Conservation (phyloP, 2,329 filamentous ascomycete species). For the Verticillium klebahnii region DNA sequence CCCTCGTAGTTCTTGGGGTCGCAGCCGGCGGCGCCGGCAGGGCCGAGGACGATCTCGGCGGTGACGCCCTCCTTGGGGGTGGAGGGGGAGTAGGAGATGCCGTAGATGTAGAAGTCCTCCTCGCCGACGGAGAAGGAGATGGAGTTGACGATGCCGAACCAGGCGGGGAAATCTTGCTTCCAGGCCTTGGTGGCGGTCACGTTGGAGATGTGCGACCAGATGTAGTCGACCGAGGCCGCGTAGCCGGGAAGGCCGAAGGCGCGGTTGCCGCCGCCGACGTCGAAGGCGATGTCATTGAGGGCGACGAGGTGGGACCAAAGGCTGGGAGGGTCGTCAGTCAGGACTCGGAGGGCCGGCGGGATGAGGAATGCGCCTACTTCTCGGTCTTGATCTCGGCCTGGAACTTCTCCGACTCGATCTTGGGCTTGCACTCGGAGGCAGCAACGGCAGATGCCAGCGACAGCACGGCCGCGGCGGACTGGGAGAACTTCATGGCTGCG, state of each 20-base stretch:
- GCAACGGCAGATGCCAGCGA: constrained; percentile 6
- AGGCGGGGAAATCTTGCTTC: constrained; percentile 43
- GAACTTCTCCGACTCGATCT: constrained; percentile 11
- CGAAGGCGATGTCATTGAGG: constrained; percentile 41
- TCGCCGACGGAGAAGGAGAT: constrained; percentile 15
- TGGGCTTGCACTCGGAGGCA: constrained; percentile 10
- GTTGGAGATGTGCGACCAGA: constrained; percentile 39
- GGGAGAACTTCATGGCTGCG: constrained; percentile 12
- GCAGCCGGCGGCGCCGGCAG: constrained; percentile 20
- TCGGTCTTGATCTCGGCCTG: constrained; percentile 12
- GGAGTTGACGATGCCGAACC: constrained; percentile 10
- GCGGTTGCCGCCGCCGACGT: constrained; percentile 43
- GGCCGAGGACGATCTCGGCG: constrained; percentile 20
- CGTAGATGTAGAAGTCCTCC: constrained; percentile 21
- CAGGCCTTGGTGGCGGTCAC: constrained; percentile 31
- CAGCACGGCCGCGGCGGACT: constrained; percentile 4
- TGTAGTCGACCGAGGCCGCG: constrained; percentile 43
- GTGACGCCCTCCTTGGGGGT: constrained; percentile 39
- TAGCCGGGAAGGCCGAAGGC: constrained; percentile 48
- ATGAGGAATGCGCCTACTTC: constrained; percentile 3
- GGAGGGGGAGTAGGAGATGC: constrained; percentile 41
- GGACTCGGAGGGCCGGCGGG: neutral
- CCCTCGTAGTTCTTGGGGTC: constrained; percentile 19
- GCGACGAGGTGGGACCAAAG: constrained; percentile 39
- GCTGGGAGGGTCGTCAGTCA: constrained; percentile 18